phyloP scores from a whole-genome alignment of 495 filamentous ascomycete species.

The Penicillium subrubescens region DNA sequence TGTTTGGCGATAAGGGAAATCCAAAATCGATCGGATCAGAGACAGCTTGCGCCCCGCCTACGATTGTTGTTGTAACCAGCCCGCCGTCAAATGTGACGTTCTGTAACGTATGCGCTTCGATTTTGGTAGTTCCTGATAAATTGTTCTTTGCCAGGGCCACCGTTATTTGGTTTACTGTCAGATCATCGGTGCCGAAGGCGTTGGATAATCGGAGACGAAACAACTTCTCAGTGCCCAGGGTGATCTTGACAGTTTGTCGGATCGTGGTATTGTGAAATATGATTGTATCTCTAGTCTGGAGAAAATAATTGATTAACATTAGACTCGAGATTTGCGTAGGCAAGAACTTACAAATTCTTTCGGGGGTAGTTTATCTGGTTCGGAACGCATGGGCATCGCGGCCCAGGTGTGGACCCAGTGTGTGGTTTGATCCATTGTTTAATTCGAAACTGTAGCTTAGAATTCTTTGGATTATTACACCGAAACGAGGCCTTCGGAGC shows the following conservation, averaged over 20 bases:
- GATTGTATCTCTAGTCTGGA: background rate
- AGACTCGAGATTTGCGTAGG: background rate
- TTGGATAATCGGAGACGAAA: slow-evolving; percentile 69
- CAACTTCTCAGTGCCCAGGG: slow-evolving; percentile 47
- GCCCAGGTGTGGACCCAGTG: slow-evolving; percentile 18
- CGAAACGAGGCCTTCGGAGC: too few relatives aligned
- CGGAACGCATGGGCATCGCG: slow-evolving; percentile 14
- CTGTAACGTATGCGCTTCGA: slow-evolving; percentile 51
- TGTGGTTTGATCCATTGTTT: background rate
- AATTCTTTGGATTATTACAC: too few relatives aligned
- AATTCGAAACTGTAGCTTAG: too few relatives aligned
- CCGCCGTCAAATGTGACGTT: slow-evolving; percentile 60
- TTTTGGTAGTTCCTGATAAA: slow-evolving; percentile 53
- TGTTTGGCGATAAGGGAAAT: slow-evolving; percentile 39
- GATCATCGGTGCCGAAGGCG: slow-evolving; percentile 61
- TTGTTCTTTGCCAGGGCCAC: slow-evolving; percentile 55
- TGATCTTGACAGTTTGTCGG: background rate
- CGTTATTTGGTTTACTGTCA: slow-evolving; percentile 62
- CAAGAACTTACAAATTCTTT: slow-evolving; percentile 6
- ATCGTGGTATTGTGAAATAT: background rate
- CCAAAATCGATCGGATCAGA: slow-evolving; percentile 64
- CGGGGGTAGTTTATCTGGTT: slow-evolving; percentile 14
- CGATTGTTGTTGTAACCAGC: slow-evolving; percentile 52
- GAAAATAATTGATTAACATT: background rate
- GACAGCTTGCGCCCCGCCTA: slow-evolving; percentile 58